phyloP scores from a whole-genome alignment of 306 rosid species.

The Cicer cuneatum region DNA sequence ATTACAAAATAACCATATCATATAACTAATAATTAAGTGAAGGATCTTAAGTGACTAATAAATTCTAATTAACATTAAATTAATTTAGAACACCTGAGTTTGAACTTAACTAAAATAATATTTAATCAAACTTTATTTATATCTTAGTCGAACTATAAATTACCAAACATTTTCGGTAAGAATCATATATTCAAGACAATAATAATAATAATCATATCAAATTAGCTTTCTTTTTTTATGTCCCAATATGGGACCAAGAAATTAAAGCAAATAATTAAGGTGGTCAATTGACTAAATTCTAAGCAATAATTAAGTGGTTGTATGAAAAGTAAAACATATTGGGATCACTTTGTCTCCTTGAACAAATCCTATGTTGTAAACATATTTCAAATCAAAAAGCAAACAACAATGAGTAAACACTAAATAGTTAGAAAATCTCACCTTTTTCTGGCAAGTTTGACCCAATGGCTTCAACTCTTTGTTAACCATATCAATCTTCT shows the following conservation, averaged over 20 bases:
- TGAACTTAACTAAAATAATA: too few relatives aligned
- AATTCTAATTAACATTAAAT: too few relatives aligned
- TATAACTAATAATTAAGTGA: neutral
- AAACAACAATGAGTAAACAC: conserved; percentile 4
- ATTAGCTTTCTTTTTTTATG: conserved; percentile 20
- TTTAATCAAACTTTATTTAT: too few relatives aligned
- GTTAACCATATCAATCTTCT: conserved; percentile 89
- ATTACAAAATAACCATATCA: conserved; percentile 41
- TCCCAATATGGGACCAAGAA: conserved; percentile 49
- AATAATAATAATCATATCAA: too few relatives aligned
- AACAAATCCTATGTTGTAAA: conserved; percentile 43
- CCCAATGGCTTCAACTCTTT: conserved; percentile 98
- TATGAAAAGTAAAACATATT: conserved; percentile 50
- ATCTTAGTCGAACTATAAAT: too few relatives aligned
- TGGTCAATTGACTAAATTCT: conserved; percentile 43
- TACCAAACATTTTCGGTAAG: too few relatives aligned
- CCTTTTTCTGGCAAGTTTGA: conserved; percentile 94
- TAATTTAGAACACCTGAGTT: too few relatives aligned
- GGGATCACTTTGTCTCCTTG: conserved; percentile 42
- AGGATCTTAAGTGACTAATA: too few relatives aligned
- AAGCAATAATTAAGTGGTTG: conserved; percentile 33
- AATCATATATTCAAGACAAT: accelerated
- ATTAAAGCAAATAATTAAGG: conserved; percentile 13
- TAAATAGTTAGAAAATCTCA: conserved; percentile 42
- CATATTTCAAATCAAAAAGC: conserved; percentile 32